phyloP scores from a whole-genome alignment of 495 filamentous ascomycete species.

The Lindgomyces ingoldianus region DNA sequence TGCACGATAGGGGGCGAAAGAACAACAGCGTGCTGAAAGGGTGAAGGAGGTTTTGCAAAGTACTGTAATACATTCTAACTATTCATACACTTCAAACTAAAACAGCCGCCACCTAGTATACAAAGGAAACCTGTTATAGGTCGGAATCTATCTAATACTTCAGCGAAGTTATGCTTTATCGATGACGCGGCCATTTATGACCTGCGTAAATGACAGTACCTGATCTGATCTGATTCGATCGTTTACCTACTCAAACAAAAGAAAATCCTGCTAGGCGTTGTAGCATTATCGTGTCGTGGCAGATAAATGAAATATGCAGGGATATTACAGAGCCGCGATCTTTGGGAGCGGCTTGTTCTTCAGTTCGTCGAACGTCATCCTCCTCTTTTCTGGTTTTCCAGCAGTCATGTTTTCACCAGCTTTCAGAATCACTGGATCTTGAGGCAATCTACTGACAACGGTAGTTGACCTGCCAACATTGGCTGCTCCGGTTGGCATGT shows the following conservation, averaged over 20 bases:
- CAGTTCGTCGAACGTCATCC: slow-evolving; percentile 22
- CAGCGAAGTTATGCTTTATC: too few species aligned
- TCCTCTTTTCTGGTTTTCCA: background rate
- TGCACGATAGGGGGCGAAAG: too few species aligned
- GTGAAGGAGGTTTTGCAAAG: too few species aligned
- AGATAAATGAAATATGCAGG: background rate
- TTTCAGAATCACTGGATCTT: background rate
- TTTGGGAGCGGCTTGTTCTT: slow-evolving; percentile 31
- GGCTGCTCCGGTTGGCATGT: background rate
- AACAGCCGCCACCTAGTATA: too few species aligned
- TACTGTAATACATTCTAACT: too few species aligned
- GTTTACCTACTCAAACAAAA: background rate
- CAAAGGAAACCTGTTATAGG: too few species aligned
- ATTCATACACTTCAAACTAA: too few species aligned
- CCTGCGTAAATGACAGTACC: too few species aligned
- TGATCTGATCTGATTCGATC: too few species aligned
- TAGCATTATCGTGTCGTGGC: background rate
- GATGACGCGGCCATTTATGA: too few species aligned
- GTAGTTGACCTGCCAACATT: background rate
- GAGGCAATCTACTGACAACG: background rate
- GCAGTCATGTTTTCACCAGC: background rate
- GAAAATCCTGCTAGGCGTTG: background rate
- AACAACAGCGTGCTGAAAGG: too few species aligned
- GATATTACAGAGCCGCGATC: slow-evolving; percentile 23
- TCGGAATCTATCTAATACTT: too few species aligned